These are phyloP conservation scores for Elsinoe fawcettii DNA, from an alignment of 2,329 filamentous ascomycete species.

Conservation along the genomic window DNA sequence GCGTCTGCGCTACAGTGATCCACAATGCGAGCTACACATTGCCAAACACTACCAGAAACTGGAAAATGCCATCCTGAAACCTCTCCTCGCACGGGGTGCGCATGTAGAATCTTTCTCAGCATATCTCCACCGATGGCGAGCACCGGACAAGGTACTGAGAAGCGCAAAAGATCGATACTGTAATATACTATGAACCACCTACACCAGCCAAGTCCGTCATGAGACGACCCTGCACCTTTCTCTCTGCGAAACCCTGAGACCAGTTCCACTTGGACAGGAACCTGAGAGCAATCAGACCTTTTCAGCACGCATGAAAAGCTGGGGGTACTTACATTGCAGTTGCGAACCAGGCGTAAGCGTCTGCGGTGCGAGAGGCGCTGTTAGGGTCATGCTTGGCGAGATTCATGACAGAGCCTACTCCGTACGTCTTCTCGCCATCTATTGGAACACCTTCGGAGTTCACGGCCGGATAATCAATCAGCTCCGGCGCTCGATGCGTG, in stretches of 20 bases:
- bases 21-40: background rate
- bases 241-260: background rate
- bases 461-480: background rate
- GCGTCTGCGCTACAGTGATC: background rate
- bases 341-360: background rate
- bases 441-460: background rate
- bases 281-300: background rate
- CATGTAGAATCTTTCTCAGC: background rate
- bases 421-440: background rate
- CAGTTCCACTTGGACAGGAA: background rate
- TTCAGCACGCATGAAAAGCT: background rate
- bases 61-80: too few species aligned
- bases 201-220: too few species aligned
- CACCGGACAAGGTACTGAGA: too few species aligned
- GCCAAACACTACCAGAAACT: background rate
- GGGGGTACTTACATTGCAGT: background rate
- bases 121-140: background rate
- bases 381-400: background rate
- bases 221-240: too few species aligned
- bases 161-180: too few species aligned
- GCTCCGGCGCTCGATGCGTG: background rate
- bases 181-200: too few species aligned
- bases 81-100: too few species aligned
- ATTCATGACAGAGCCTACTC: background rate
- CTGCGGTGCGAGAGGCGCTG: background rate